Percentiles rank a stretch among this genome's conserved stretches.
These are phyloP conservation scores for Schizonepeta tenuifolia DNA, from an alignment of 257 asterid genomes.

Conservation along the genomic window DNA sequence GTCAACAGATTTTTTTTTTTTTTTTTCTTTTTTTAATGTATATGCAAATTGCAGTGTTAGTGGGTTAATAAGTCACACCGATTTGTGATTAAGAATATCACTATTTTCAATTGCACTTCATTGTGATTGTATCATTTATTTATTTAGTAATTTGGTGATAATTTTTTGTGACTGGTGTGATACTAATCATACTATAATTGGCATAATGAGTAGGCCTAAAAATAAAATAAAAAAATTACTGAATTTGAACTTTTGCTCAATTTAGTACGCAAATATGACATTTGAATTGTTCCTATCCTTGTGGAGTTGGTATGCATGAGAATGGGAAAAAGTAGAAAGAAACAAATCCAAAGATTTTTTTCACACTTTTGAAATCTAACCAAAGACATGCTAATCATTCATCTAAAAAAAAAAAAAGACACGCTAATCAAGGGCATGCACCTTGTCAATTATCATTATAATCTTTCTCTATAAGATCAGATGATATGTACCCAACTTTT, in stretches of 20 bases:
- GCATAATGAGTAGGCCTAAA: not conserved
- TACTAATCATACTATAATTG: not conserved
- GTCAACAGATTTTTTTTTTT: too few species aligned
- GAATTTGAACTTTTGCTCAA: not conserved
- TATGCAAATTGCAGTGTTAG: too few species aligned
- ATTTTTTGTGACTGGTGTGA: too few species aligned
- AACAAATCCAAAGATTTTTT: conserved; percentile 30
- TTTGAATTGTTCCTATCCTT: conserved; percentile 1
- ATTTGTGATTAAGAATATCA: too few species aligned
- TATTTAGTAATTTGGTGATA: too few species aligned
- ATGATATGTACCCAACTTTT: not conserved
- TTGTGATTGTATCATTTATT: too few species aligned
- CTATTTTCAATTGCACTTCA: too few species aligned
- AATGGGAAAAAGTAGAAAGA: conserved; percentile 8
- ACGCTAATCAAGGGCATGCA: conserved; percentile 9
- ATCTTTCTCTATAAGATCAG: not conserved
- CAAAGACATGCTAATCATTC: conserved; percentile 35
- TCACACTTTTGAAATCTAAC: conserved; percentile 29
- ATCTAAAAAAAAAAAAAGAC: too few species aligned
- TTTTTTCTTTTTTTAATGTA: too few species aligned
- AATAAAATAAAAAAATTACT: not conserved
- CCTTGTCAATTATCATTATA: not conserved
- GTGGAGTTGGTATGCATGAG: conserved; percentile 17
- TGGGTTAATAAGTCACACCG: too few species aligned
- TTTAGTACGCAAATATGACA: not conserved